Evolutionary conservation across 164 flowering plant species (phyloP).

Genomic region (Liriodendron chinense): DNA sequence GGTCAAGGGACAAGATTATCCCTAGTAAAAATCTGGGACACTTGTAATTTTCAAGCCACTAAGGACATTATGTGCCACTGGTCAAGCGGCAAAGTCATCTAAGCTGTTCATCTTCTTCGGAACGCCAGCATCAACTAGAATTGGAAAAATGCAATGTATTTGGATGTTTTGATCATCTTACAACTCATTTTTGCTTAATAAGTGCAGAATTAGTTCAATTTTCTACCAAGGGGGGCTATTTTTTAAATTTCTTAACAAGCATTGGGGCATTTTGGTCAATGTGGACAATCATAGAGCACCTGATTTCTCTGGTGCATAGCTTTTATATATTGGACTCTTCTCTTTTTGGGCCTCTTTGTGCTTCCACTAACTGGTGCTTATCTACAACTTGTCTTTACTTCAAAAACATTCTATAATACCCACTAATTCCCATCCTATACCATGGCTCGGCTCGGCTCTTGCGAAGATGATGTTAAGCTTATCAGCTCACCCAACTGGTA

Average conservation of each 20-base stretch:
- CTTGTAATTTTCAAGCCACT: too few species aligned
- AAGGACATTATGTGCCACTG: too few species aligned
- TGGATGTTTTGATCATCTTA: too few species aligned
- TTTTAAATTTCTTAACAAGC: background rate
- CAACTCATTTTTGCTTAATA: background rate
- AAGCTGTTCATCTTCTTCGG: too few species aligned
- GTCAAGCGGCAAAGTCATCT: too few species aligned
- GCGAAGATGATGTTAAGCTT: background rate
- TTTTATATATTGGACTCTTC: conserved; percentile 21
- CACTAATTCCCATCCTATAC: conserved; percentile 22
- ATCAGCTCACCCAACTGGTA: background rate
- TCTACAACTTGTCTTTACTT: conserved; percentile 21
- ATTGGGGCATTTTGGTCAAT: conserved; percentile 10
- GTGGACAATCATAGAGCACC: background rate
- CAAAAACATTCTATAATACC: conserved; percentile 19
- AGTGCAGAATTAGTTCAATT: background rate
- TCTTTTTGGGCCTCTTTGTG: conserved; percentile 12
- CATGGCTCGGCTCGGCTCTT: background rate
- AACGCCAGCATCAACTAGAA: too few species aligned
- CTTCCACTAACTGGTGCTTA: conserved; percentile 39
- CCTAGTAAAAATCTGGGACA: too few species aligned
- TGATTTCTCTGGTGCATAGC: conserved; percentile 11
- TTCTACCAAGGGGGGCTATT: background rate
- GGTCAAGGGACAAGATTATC: too few species aligned
- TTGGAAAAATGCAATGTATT: too few species aligned